Evolutionary conservation across 2,329 filamentous ascomycete genomes (phyloP), one percentile per base, ranked within the genome.

Genomic region (Penicillium sp.): DNA sequence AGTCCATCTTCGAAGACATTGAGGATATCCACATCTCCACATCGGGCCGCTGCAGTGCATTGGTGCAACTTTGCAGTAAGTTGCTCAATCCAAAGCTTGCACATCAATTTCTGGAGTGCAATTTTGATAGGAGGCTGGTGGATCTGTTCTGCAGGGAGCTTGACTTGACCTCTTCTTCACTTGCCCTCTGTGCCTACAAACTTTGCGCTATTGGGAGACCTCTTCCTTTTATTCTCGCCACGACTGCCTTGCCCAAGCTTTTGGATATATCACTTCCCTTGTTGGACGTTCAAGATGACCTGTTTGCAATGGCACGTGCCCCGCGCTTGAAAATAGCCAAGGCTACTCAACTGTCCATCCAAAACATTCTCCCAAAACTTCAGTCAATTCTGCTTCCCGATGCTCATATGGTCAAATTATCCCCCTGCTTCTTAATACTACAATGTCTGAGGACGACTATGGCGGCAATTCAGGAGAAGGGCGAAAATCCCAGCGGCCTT

Each of bases 61-160:
- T 87, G 58, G 71, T 84, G 39, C 83, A 86, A 52, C 71, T 87
- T n/a, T 79, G 80, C 51, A 72, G 70, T 26, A 85, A 83, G 62
- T 73, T 87, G 55, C 63, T 75, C 3, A 80, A 79, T 37, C 49
- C 68, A 22, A 66, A 68, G n/a, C 75, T 76, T 53, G 65, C 68
- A 31, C 68, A 67, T n/a, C 73, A 74, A 29, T 92, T 96, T 65
- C 82, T 89, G 21, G 87, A 92, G 59, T 87, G 91, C 63, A 85
- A 86, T 7, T 85, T 89, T 55, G 89, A 91, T 59, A 82, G 86
- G 53, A 84, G 83, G 29, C 79, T 97, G 16, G 83, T 91, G 52
- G 80, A 83, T 45, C 82, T 84, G 43, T 78, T 90, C 10, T 81
- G 79, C 1, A 78, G 79, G 49, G 84, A 88, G 66, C 74, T 79